A percentile compares a stretch with the other conserved stretches of the same genome.
Conservation (phyloP, 805 yeast species). For the Yamadazyma endophytica region DNA sequence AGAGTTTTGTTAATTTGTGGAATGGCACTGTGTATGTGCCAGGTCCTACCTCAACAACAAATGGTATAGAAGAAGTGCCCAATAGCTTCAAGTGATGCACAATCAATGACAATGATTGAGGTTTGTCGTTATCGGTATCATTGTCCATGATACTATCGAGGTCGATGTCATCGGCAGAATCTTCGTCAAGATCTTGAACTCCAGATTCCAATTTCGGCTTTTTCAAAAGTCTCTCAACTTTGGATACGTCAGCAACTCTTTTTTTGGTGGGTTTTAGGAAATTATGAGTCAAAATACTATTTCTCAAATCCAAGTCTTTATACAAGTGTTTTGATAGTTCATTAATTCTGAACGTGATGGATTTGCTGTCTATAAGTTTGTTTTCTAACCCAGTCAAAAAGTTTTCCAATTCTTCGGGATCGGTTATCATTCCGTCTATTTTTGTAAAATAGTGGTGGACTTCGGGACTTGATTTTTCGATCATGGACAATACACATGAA, state of each 20-base stretch:
- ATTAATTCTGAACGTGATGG: slow-evolving; percentile 31
- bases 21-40: slow-evolving; percentile 63
- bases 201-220: slow-evolving; percentile 23
- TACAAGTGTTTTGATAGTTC: slow-evolving; percentile 37
- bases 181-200: background rate
- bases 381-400: slow-evolving; percentile 27
- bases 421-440: slow-evolving; percentile 48
- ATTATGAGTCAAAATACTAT: slow-evolving; percentile 41
- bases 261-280: slow-evolving; percentile 33
- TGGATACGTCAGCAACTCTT: slow-evolving; percentile 12
- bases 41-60: slow-evolving; percentile 54
- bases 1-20: slow-evolving; percentile 40
- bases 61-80: slow-evolving; percentile 50
- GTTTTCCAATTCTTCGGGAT: slow-evolving; percentile 37
- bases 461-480: slow-evolving; percentile 55
- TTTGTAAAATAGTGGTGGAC: slow-evolving; percentile 35
- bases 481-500: slow-evolving; percentile 46
- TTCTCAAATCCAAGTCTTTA: slow-evolving; percentile 38
- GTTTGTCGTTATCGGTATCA: slow-evolving; percentile 20
- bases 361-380: slow-evolving; percentile 28
- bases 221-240: slow-evolving; percentile 13
- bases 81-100: slow-evolving; percentile 70
- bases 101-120: slow-evolving; percentile 32
- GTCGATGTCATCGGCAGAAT: slow-evolving; percentile 1
- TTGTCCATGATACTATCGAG: slow-evolving; percentile 10